Percentiles rank a stretch among this genome's conserved stretches.
Conservation (phyloP, 2,329 filamentous ascomycete genomes). For the Decorospora gaudefroyi region DNA sequence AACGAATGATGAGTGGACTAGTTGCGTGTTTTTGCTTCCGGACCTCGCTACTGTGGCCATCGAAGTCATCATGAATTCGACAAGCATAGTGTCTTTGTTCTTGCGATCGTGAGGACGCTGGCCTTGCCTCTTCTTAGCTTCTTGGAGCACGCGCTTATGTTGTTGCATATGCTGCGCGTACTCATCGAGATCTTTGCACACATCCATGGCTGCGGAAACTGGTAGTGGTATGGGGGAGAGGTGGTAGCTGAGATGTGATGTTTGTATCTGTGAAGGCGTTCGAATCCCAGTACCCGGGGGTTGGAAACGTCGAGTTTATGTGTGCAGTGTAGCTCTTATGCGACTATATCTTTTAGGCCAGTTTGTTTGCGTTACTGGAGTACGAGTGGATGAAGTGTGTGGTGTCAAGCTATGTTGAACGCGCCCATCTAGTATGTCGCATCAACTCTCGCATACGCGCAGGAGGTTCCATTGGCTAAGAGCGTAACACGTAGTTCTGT, state of each 20-base stretch:
- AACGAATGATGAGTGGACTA: constrained; percentile 21
- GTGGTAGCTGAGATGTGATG: neutral
- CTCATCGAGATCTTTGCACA: neutral
- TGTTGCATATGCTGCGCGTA: constrained; percentile 5
- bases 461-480: neutral
- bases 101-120: constrained; percentile 18
- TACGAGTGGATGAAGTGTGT: neutral
- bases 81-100: constrained; percentile 11
- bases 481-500: neutral
- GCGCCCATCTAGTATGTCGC: neutral
- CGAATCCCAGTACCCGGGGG: too few relatives aligned
- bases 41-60: neutral
- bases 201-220: neutral
- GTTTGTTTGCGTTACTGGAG: neutral
- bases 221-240: neutral
- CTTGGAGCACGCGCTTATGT: constrained; percentile 8
- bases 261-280: too few relatives aligned
- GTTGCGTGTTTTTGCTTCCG: neutral
- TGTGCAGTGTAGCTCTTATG: too few relatives aligned
- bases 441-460: too few relatives aligned
- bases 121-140: constrained; percentile 16
- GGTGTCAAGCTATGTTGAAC: neutral
- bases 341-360: too few relatives aligned
- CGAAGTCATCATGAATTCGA: constrained; percentile 17
- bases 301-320: too few relatives aligned